phyloP scores from a whole-genome alignment of 306 rosid genomes.

The Astragalus membranaceus region DNA sequence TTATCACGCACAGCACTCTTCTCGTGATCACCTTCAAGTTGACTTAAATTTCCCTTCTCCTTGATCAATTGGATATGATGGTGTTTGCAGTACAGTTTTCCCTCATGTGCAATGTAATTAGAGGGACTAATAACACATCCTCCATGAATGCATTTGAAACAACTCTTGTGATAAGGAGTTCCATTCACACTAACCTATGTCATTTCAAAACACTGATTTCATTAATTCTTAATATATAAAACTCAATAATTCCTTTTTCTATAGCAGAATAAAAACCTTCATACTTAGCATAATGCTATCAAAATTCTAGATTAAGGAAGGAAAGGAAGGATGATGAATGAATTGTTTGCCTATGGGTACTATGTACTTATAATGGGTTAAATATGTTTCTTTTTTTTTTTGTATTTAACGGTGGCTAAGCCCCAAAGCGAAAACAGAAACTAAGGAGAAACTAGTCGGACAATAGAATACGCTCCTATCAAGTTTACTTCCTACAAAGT shows the following conservation, averaged over 20 bases:
- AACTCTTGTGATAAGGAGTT: slow-evolving; percentile 78
- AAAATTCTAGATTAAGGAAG: no score
- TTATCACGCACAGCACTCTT: slow-evolving; percentile 35
- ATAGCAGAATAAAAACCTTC: neutral
- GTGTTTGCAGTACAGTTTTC: slow-evolving; percentile 90
- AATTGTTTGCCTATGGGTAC: no score
- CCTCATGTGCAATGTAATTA: slow-evolving; percentile 85
- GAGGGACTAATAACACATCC: slow-evolving; percentile 91
- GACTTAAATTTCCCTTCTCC: slow-evolving; percentile 95
- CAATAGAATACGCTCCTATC: no score
- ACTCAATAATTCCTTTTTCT: neutral
- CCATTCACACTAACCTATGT: slow-evolving; percentile 75
- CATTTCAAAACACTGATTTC: neutral
- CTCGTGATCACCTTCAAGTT: slow-evolving; percentile 84
- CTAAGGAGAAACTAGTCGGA: no score
- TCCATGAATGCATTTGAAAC: slow-evolving; percentile 89
- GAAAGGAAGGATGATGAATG: no score
- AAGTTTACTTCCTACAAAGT: no score
- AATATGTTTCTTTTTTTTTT: no score
- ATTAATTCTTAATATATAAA: neutral
- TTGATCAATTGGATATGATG: slow-evolving; percentile 89
- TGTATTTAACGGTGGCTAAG: no score
- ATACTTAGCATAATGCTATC: no score
- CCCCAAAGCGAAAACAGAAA: no score
- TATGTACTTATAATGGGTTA: no score